These are phyloP conservation scores for Huiozyma naganishii DNA, from an alignment of 805 yeast species.

Conservation along the genomic window DNA sequence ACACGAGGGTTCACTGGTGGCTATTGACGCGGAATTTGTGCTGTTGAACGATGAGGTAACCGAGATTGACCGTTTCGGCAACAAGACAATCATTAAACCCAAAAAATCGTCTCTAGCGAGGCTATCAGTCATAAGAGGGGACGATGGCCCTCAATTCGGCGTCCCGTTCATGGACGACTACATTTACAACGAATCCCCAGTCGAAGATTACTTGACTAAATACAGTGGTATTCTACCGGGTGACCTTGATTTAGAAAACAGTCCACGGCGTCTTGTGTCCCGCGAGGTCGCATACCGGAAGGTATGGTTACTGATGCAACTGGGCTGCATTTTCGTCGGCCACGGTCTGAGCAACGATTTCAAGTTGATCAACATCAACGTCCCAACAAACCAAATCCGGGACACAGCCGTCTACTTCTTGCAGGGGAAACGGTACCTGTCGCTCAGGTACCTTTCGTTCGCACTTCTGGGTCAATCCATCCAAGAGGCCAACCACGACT, in stretches of 20 bases:
- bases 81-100: slow-evolving; percentile 61
- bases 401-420: slow-evolving; percentile 81
- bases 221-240: slow-evolving; percentile 93
- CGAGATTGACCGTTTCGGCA: slow-evolving; percentile 68
- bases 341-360: slow-evolving; percentile 90
- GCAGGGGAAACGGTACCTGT: slow-evolving; percentile 66
- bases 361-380: slow-evolving; percentile 82
- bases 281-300: slow-evolving; percentile 77
- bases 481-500: slow-evolving; percentile 91
- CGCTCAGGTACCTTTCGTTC: slow-evolving; percentile 80
- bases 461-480: slow-evolving; percentile 62
- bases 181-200: slow-evolving; percentile 57
- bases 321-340: slow-evolving; percentile 89
- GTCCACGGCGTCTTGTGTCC: slow-evolving; percentile 62
- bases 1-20: slow-evolving; percentile 61
- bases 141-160: slow-evolving; percentile 53
- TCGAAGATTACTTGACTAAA: slow-evolving; percentile 78
- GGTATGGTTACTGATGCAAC: slow-evolving; percentile 78
- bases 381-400: slow-evolving; percentile 74
- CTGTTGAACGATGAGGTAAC: slow-evolving; percentile 64
- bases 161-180: slow-evolving; percentile 88
- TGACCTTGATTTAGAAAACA: slow-evolving; percentile 63
- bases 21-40: slow-evolving; percentile 96
- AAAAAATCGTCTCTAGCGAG: slow-evolving; percentile 72
- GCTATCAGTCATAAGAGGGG: slow-evolving; percentile 73